phyloP scores from a whole-genome alignment of 169 alveolate genomes.

The Eimeria zaria region DNA sequence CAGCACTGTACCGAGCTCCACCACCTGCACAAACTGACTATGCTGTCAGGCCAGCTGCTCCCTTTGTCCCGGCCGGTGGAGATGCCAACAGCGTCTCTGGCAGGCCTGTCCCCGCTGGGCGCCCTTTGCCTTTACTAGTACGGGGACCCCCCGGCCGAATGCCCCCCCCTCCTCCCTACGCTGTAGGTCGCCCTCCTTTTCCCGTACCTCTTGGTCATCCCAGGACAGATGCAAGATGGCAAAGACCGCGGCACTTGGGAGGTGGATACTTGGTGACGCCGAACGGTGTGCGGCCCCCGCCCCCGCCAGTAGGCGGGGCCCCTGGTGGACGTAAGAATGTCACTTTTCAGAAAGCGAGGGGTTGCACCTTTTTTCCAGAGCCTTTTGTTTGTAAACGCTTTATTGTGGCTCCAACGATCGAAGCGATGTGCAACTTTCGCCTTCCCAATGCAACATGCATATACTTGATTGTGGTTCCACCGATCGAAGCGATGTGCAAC shows the following conservation, averaged over 20 bases:
- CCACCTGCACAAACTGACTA: conserved; percentile 1
- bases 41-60: neutral
- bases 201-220: conserved; percentile 46
- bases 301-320: conserved; percentile 38
- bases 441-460: neutral
- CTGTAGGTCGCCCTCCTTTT: conserved; percentile 48
- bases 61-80: conserved; percentile 38
- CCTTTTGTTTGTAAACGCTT: neutral
- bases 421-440: neutral
- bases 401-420: neutral
- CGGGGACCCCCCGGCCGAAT: conserved; percentile 55
- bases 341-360: neutral
- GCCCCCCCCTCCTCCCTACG: conserved; percentile 54
- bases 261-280: conserved; percentile 60
- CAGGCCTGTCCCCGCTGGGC: conserved; percentile 48
- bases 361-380: neutral
- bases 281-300: conserved; percentile 67
- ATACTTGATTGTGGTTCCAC: too few relatives aligned
- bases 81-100: conserved; percentile 26
- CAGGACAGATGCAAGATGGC: conserved; percentile 54
- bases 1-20: conserved; percentile 30
- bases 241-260: conserved; percentile 52
- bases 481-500: neutral
- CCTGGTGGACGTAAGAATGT: conserved; percentile 47
- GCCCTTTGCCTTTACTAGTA: neutral